Conservation (phyloP, 345 rosid species). For the Eucalyptus melliodora region DNA sequence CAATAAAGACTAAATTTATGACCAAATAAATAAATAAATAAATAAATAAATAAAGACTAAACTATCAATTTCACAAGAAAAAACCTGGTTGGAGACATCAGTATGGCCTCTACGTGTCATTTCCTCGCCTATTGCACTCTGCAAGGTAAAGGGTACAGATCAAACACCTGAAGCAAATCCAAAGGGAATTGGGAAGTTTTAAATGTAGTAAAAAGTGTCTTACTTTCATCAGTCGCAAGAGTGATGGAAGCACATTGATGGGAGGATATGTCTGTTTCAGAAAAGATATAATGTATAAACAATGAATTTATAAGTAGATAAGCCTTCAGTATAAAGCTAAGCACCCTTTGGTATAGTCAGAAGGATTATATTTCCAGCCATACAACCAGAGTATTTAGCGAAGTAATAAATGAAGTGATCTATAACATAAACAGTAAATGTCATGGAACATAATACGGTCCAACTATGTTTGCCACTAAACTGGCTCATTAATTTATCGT, state of each 20-base stretch:
- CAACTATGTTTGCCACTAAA: background rate
- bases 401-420: background rate
- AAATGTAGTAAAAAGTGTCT: background rate
- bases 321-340: background rate
- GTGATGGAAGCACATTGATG: constrained; percentile 89
- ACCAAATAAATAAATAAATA: too few relatives aligned
- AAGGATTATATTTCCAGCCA: background rate
- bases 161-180: background rate
- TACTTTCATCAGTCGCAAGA: constrained; percentile 97
- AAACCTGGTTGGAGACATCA: too few relatives aligned
- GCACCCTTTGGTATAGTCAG: background rate
- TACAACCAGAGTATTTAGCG: background rate
- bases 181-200: background rate
- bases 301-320: background rate
- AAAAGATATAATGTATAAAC: background rate
- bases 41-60: background rate
- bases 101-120: constrained; percentile 85
- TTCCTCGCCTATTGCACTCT: constrained; percentile 98
- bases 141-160: background rate
- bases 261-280: constrained; percentile 84
- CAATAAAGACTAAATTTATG: background rate
- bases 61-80: background rate
- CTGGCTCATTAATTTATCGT: background rate
- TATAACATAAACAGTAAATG: background rate
- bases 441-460: background rate